phyloP scores from a whole-genome alignment of 2,329 filamentous ascomycete genomes.

The Scedosporium dehoogii region DNA sequence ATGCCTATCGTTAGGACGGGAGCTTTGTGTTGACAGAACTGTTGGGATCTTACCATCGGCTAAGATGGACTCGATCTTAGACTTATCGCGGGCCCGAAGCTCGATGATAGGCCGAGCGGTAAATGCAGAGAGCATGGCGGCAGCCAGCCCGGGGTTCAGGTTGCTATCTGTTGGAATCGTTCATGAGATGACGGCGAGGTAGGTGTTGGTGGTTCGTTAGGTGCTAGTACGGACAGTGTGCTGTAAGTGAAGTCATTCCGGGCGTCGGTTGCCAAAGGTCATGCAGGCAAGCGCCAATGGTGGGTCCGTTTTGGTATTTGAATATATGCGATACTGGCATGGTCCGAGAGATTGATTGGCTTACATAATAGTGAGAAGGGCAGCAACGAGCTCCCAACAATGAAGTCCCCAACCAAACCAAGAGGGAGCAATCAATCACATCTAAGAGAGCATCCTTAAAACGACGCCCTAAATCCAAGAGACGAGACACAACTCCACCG shows the following conservation, averaged over 20 bases:
- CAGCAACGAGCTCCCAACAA: no score
- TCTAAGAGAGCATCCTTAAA: no score
- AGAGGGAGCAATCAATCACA: no score
- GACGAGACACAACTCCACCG: no score
- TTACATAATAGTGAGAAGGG: no score
- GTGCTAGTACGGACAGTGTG: not conserved
- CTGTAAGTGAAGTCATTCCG: slow-evolving; percentile 6
- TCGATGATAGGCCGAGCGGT: slow-evolving; percentile 94
- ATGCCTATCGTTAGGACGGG: not conserved
- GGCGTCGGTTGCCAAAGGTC: not conserved
- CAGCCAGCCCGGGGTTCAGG: slow-evolving; percentile 26
- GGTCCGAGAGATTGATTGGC: no score
- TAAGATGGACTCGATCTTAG: slow-evolving; percentile 90
- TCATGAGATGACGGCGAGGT: slow-evolving; percentile 2
- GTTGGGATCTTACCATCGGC: slow-evolving; percentile 58
- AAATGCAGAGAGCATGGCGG: slow-evolving; percentile 90
- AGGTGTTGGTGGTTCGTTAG: not conserved
- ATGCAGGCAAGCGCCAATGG: not conserved
- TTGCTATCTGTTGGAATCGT: slow-evolving; percentile 1
- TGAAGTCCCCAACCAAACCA: no score
- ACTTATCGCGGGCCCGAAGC: slow-evolving; percentile 91
- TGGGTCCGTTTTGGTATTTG: not conserved
- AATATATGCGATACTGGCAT: not conserved
- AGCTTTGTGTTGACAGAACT: not conserved
- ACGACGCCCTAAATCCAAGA: no score